Evolutionary conservation across 2,329 filamentous ascomycete genomes (phyloP).

Genomic region (Penicillium sp.): DNA sequence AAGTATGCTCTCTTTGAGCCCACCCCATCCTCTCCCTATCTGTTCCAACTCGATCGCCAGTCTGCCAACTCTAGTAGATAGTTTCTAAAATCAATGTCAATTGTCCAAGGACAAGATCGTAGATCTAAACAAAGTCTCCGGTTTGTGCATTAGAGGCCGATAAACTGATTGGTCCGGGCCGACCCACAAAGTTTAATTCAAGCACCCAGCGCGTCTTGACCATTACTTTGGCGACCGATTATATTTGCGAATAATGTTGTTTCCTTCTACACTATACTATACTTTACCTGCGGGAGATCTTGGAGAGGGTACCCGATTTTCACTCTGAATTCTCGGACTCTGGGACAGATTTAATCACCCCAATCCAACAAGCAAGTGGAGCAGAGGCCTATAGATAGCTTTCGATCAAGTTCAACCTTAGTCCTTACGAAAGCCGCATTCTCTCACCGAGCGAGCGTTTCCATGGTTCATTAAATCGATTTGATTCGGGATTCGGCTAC

Average conservation of each 20-base stretch:
- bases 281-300: neutral
- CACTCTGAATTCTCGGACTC: neutral
- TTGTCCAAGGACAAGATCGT: neutral
- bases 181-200: neutral
- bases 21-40: neutral
- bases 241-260: neutral
- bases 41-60: neutral
- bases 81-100: neutral
- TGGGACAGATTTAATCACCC: neutral
- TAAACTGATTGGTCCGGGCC: neutral
- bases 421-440: neutral
- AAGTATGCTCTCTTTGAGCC: neutral
- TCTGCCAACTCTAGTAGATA: neutral
- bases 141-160: neutral
- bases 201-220: neutral
- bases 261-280: neutral
- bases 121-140: conserved; percentile 1
- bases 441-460: neutral
- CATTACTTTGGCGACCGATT: neutral
- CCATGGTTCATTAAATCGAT: neutral
- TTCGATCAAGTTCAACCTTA: neutral
- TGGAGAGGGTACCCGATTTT: neutral
- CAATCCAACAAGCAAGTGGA: neutral
- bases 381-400: neutral
- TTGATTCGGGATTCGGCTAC: neutral